Evolutionary conservation across 1,139 yeast genomes (phyloP), one percentile per base, ranked within the genome.

Genomic region (Hemisphaericaspora xylanilytica): DNA sequence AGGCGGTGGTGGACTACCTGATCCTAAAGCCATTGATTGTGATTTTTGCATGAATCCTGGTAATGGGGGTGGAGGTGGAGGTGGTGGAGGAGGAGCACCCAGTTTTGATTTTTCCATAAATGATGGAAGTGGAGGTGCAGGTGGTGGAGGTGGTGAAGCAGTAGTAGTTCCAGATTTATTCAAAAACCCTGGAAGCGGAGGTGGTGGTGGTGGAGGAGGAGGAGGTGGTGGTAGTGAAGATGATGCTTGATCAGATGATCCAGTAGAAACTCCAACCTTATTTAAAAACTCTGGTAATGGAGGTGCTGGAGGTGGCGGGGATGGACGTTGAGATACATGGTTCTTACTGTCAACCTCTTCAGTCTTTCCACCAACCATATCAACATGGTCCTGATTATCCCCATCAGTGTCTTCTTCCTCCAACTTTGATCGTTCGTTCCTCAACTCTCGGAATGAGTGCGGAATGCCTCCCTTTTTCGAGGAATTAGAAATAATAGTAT

Each of bases 201-300:
- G 67, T 3, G 70, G 67, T 8, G 65, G 61, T 9, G 67, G 61
- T 10, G 64, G 61, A 9, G 67, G 61, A 20, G 65, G 57, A 10
- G 60, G 53, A 24, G 51, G 50, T 7, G 50, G 51, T n/a, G 58
- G 51, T 6, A 58, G 56, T 5, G 31, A 16, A 15, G 38, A 11
- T 16, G 32, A 9, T 11, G 59, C 59, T n/a, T n/a, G n/a, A n/a
- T n/a, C n/a, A n/a, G n/a, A n/a, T n/a, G n/a, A n/a, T n/a, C n/a
- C n/a, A n/a, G n/a, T n/a, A 20, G 21, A 20, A 8, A 5, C 3
- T 63, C 61, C 6, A 25, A 14, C 3, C 9, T 15, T 25, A 20
- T 32, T 35, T 26, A 40, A 36, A 33, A 44, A 41, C 9, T 37
- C 52, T 3, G 63, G 61, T 10, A 63, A 52, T 8, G 65, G 63